Evolutionary conservation across 805 yeast species (phyloP).

Genomic region (Lipomyces spencermartinsiae): DNA sequence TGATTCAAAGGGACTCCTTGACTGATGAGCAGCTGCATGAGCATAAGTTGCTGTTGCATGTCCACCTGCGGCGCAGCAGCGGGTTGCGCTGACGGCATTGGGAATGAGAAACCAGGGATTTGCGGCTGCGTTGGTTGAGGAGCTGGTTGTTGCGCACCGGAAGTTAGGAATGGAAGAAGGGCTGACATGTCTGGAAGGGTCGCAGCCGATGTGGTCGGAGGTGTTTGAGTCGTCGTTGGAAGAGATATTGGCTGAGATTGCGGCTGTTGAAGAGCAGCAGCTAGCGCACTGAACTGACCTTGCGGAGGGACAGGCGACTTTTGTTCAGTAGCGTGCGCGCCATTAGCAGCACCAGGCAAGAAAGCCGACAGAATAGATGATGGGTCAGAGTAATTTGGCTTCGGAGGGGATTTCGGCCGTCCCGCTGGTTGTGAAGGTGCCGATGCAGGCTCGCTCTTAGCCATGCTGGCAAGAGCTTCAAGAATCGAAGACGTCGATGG

Average conservation of each 20-base stretch:
- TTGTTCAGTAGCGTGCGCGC: background rate
- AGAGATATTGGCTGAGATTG: constrained; percentile 27
- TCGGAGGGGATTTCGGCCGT: constrained; percentile 19
- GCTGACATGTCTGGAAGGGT: constrained; percentile 29
- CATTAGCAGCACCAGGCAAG: constrained; percentile 5
- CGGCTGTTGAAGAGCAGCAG: constrained; percentile 16
- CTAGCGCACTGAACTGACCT: constrained; percentile 9
- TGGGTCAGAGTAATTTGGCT: constrained; percentile 9
- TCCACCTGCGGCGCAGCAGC: constrained; percentile 17
- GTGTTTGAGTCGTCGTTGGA: constrained; percentile 22
- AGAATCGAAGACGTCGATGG: constrained; percentile 68
- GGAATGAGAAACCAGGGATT: constrained; percentile 27
- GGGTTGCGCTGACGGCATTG: constrained; percentile 7
- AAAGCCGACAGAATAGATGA: constrained; percentile 12
- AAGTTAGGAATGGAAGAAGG: constrained; percentile 11
- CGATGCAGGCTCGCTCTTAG: constrained; percentile 43
- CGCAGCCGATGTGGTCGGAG: constrained; percentile 29
- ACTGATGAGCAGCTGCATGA: constrained; percentile 50
- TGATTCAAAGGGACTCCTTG: constrained; percentile 44
- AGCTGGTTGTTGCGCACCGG: constrained; percentile 10
- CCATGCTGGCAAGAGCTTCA: constrained; percentile 72
- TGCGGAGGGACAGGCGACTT: background rate
- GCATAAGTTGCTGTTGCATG: constrained; percentile 50
- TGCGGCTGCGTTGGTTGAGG: background rate
- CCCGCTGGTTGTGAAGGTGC: constrained; percentile 11